Percentiles rank a stretch among this genome's conserved stretches.
Evolutionary conservation across 2,329 filamentous ascomycete species (phyloP).

Genomic region (Pestalotiopsis sp.): DNA sequence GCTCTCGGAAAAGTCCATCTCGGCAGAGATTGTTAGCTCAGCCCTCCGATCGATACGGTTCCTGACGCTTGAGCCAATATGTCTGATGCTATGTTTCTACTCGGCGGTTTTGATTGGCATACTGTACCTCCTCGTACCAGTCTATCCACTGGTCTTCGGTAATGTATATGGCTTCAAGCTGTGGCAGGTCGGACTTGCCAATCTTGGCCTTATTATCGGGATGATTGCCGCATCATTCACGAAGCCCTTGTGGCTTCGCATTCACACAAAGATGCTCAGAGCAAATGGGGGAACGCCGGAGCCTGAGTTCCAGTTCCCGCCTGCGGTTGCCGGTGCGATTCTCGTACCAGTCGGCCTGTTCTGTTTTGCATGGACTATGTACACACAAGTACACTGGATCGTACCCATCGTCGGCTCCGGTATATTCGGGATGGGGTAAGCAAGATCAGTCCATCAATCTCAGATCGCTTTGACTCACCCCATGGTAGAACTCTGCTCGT

Average conservation of each 20-base stretch:
- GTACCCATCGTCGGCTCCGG: constrained; percentile 36
- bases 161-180: constrained; percentile 60
- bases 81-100: constrained; percentile 75
- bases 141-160: constrained; percentile 62
- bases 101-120: constrained; percentile 83
- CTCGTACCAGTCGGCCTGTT: constrained; percentile 64
- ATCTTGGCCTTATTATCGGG: constrained; percentile 68
- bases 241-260: not conserved
- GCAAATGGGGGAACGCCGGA: constrained; percentile 40
- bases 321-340: constrained; percentile 61
- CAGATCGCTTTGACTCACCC: not conserved
- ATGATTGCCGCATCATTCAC: constrained; percentile 49
- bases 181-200: constrained; percentile 62
- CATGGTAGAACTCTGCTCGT: constrained; percentile 47
- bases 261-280: constrained; percentile 33
- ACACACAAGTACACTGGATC: constrained; percentile 49
- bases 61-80: constrained; percentile 73
- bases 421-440: constrained; percentile 37
- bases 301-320: constrained; percentile 65
- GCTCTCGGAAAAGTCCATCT: constrained; percentile 68
- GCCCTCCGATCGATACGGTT: constrained; percentile 75
- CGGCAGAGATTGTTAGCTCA: constrained; percentile 59
- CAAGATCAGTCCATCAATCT: constrained; percentile 23
- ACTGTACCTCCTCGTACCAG: constrained; percentile 88
- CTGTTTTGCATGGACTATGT: constrained; percentile 68